Evolutionary conservation across 805 yeast genomes (phyloP), one percentile per base, ranked within the genome.

Genomic region (Candida silvatica): DNA sequence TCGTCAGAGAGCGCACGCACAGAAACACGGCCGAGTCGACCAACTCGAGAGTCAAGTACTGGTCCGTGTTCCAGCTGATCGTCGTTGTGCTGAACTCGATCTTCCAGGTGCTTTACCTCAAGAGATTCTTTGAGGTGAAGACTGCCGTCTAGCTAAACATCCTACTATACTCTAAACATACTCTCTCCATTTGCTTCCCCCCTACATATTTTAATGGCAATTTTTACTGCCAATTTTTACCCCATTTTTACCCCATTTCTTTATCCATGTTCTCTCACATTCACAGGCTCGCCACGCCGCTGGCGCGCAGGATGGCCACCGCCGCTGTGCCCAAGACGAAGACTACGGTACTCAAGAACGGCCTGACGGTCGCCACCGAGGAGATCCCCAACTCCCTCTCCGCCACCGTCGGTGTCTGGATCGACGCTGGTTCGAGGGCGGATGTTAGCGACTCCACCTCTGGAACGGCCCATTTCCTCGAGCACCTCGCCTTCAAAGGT

Each of bases 1-100:
- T 88, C 32, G 87, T 90, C 41, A 79, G 98, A 63, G 98, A 90
- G 64, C 81, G 97, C 66, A 83, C 94, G 12, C 98, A 90, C 61
- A 82, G 98, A 74, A 92, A 90, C 64, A 90, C 98, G 7, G 97
- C 98, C 5, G 98, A 90, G 64, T 83, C 95, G 17, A 90, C 98
- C 31, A 90, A 90, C 61, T 80, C 92, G 37, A 77, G 98, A 52
- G 97, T 90, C 45, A 90, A 90, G 62, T 92, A 94, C 85, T 90
- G 98, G 98, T 84, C 95, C 19, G 69, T 85, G 22, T 81, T 88
- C 70, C 98, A 90, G 66, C 67, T 92, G 44, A 50, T 78, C 35
- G 88, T 92, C 37, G 97, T 90, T 31, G 81, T 80, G 14, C 73
- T 71, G 42, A 92, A 87, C 66, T 84, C 95, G 19, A 48, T 88